Conservation (phyloP, 768 basidiomycete species). For the Suillus fuscotomentosus region DNA sequence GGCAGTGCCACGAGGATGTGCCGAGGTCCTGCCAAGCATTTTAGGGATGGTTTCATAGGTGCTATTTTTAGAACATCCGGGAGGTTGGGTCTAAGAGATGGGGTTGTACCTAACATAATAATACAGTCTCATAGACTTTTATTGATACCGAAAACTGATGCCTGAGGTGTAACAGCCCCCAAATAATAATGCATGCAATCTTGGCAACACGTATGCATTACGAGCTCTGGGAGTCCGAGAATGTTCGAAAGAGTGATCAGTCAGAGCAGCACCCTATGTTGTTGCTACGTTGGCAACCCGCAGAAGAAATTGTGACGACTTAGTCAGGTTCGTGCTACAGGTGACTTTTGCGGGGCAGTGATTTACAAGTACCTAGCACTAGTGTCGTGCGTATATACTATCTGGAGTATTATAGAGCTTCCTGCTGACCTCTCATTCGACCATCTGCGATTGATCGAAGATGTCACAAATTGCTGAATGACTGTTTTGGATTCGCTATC, state of each 20-base stretch:
- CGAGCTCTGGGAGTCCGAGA: neutral
- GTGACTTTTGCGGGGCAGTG: neutral
- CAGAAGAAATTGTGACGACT: neutral
- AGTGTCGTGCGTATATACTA: neutral
- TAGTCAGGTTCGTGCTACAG: neutral
- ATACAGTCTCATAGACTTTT: too few species aligned
- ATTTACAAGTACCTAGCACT: neutral
- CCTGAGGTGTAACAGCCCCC: neutral
- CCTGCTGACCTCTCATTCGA: neutral
- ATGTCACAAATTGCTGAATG: neutral
- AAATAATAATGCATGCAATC: neutral
- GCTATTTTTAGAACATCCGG: too few species aligned
- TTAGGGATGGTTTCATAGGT: too few species aligned
- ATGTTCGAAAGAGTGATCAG: neutral
- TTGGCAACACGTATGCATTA: neutral
- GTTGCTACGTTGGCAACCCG: neutral
- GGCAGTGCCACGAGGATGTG: too few species aligned
- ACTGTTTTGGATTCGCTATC: neutral
- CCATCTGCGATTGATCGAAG: neutral
- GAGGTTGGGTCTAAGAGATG: too few species aligned
- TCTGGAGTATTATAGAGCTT: neutral
- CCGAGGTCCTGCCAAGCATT: too few species aligned
- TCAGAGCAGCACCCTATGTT: neutral
- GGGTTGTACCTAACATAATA: too few species aligned
- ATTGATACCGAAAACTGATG: too few species aligned